Evolutionary conservation across 768 basidiomycete genomes (phyloP).

Genomic region (Naganishia friedmannii): DNA sequence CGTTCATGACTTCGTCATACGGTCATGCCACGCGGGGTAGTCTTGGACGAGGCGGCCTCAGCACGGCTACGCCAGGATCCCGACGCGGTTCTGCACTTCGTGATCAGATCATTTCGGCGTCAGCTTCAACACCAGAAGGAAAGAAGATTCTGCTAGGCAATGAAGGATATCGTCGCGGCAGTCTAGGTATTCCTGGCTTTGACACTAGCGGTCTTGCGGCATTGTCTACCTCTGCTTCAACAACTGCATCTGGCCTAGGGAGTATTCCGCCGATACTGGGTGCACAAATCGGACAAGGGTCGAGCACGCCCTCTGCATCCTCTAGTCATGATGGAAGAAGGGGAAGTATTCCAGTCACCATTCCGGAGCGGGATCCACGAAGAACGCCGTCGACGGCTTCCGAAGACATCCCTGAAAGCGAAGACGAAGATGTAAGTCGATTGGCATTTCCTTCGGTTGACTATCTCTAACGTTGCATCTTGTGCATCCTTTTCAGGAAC

Average conservation of each 20-base stretch:
- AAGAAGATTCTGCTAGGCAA: constrained; percentile 25
- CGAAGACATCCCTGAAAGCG: constrained; percentile 27
- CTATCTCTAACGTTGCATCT: background rate
- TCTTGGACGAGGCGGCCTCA: background rate
- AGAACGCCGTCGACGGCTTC: constrained; percentile 28
- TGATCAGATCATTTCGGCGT: constrained; percentile 12
- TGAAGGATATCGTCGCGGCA: constrained; percentile 29
- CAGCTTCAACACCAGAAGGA: constrained; percentile 25
- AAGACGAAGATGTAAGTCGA: constrained; percentile 28
- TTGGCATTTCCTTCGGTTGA: background rate
- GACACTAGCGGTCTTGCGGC: constrained; percentile 11
- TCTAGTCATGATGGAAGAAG: constrained; percentile 33
- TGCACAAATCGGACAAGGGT: constrained; percentile 2
- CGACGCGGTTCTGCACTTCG: constrained; percentile 15
- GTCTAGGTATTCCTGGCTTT: constrained; percentile 25
- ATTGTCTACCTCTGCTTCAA: constrained; percentile 8
- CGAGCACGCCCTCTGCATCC: constrained; percentile 4
- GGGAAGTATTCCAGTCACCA: constrained; percentile 48
- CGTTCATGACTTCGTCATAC: constrained; percentile 47
- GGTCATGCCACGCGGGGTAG: constrained; percentile 39
- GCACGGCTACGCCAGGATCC: constrained; percentile 17
- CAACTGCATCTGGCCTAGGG: constrained; percentile 3
- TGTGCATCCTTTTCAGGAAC: background rate
- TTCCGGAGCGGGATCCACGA: constrained; percentile 35
- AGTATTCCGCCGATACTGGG: background rate